Evolutionary conservation across 495 filamentous ascomycete genomes (phyloP).

Genomic region (Xylaria longipes): DNA sequence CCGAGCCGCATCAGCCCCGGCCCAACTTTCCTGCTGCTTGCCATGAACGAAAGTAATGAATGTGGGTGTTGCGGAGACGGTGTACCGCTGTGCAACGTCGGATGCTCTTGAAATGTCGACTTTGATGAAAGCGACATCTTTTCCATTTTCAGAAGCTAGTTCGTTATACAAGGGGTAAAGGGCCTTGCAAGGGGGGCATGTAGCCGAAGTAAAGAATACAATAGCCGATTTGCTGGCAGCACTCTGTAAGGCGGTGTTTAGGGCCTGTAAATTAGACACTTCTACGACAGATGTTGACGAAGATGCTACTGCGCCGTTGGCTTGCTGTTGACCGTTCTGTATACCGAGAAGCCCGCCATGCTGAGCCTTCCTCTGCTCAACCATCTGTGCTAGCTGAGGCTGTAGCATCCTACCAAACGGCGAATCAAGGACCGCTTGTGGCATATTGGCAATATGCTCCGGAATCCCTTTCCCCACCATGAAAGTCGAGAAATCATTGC

Average conservation of each 20-base stretch:
- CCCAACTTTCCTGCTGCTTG: constrained; percentile 78
- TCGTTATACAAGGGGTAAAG: constrained; percentile 85
- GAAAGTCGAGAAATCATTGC: constrained; percentile 91
- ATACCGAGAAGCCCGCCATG: constrained; percentile 58
- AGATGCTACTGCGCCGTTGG: constrained; percentile 36
- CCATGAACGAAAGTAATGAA: constrained; percentile 89
- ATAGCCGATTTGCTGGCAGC: constrained; percentile 71
- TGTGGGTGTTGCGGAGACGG: constrained; percentile 80
- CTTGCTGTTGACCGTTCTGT: constrained; percentile 42
- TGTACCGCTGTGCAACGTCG: constrained; percentile 70
- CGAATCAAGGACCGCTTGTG: constrained; percentile 83
- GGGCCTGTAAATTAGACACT: constrained; percentile 54
- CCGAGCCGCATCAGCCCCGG: constrained; percentile 71
- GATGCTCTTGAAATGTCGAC: constrained; percentile 75
- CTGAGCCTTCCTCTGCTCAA: constrained; percentile 70
- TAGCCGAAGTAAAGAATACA: constrained; percentile 91
- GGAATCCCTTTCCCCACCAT: constrained; percentile 90
- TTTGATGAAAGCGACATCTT: constrained; percentile 77
- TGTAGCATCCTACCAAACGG: constrained; percentile 91
- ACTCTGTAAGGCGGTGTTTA: constrained; percentile 63
- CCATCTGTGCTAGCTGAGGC: constrained; percentile 77
- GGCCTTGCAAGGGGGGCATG: constrained; percentile 82
- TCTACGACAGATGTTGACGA: constrained; percentile 43
- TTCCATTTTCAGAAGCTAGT: constrained; percentile 75
- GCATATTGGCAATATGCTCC: constrained; percentile 84